Conservation (phyloP, 1,139 yeast species). For the Magnusiomyces clavatus region DNA sequence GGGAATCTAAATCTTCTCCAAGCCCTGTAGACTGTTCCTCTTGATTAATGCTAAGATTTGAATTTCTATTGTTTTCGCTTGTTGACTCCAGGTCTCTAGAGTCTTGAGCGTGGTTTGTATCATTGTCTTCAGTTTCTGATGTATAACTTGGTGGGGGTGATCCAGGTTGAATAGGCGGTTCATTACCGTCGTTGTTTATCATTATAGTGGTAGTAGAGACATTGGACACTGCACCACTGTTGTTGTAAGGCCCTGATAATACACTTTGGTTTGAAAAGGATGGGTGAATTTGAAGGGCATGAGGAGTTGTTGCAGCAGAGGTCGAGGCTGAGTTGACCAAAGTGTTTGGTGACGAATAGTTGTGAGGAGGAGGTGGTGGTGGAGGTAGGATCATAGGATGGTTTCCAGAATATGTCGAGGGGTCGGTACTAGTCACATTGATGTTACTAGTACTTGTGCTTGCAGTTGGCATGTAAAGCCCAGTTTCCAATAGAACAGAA, state of each 20-base stretch:
- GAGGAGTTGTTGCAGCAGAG: background rate
- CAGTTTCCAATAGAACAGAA: slow-evolving; percentile 33
- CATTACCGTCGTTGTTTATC: slow-evolving; percentile 3
- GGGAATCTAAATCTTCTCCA: too few relatives aligned
- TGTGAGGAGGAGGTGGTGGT: slow-evolving; percentile 1
- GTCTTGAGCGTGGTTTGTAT: slow-evolving; percentile 13
- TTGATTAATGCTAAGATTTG: background rate
- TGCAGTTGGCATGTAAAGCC: slow-evolving; percentile 12
- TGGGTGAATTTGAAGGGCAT: background rate
- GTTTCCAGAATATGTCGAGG: background rate
- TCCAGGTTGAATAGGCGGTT: slow-evolving; percentile 12
- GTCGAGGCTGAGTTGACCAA: background rate
- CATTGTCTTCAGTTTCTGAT: slow-evolving; percentile 18
- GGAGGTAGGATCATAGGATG: background rate
- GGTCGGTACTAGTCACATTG: slow-evolving; percentile 2
- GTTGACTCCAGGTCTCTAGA: slow-evolving; percentile 3
- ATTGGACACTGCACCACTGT: background rate
- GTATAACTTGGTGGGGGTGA: slow-evolving; percentile 26
- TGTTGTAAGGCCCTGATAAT: background rate
- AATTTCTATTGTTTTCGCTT: background rate
- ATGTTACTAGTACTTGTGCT: background rate
- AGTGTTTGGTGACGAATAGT: slow-evolving; percentile 1
- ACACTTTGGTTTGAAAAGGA: background rate
- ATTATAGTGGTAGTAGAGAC: background rate
- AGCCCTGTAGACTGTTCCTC: background rate